Base-by-base conservation (phyloP, 2,329 filamentous ascomycete species). In the Rutstroemia sp. region DNA sequence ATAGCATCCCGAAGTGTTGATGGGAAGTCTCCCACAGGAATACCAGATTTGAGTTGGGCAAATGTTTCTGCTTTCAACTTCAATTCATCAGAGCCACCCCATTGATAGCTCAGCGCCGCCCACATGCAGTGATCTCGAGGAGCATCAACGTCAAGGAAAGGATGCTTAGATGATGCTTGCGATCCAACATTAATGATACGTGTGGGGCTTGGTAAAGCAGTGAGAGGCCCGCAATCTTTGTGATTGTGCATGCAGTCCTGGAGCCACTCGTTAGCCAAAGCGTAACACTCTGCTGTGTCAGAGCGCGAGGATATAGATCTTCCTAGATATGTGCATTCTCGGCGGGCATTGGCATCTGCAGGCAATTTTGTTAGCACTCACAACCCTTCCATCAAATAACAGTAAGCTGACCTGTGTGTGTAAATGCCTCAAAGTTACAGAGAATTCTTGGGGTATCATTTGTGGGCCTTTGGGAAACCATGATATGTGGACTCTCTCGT, bases 181-280 rank as follows among this genome's bases (percentile, higher is more conserved):
- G 54, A 56, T 16, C 48, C 53, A 10, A 51, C 53, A 45, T 55
- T 17, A 17, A 51, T 55, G 38, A 55, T 39, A n/a, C 53, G 46
- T 5, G 53, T 55, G 17, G 53, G 53, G 19, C 53, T 50, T 17
- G 46, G 46, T 40, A 47, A n/a, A 25, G 46, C 21, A 25, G 39
- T 55, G 9, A 52, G 34, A 30, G 54, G 40, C 0, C 48, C 48
- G 21, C 54, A 56, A 40, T 56, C 30, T 8, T 47, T 30, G 17
- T 56, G 42, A 8, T 56, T 50, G 19, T 45, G 38, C 27, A 34
- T 50, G 19, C 54, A 56, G 25, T 46, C 40, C 14, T 36, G 42
- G 19, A 56, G 19, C 48, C 54, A 56, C 46, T 56, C 17, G 17
- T 47, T 51, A 9, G 39, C 54, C 30, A 51, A 40, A 10, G 27